phyloP scores from a whole-genome alignment of 129 eudicot genomes.

The Artemisia annua region DNA sequence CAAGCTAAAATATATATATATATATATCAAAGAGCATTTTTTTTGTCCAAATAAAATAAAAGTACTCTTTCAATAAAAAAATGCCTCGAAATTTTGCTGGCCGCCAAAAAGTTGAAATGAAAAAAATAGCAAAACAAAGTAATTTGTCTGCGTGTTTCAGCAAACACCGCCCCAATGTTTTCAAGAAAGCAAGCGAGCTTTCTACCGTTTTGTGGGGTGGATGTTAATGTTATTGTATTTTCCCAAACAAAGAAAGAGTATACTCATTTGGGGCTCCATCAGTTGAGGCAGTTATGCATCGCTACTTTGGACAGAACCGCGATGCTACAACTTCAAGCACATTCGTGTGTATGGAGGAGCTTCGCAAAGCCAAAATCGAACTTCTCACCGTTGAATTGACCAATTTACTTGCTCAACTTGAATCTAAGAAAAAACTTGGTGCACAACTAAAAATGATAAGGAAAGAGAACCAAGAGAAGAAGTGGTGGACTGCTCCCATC shows the following conservation, averaged over 20 bases:
- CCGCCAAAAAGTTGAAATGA: constrained; percentile 1
- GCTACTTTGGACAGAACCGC: constrained; percentile 16
- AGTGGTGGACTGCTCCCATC: constrained; percentile 64
- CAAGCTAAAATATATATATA: no score
- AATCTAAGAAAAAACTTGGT: constrained; percentile 38
- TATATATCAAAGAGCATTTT: no score
- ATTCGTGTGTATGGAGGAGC: constrained; percentile 1
- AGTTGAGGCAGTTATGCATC: constrained; percentile 20
- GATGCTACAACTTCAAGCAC: background rate
- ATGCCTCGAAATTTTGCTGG: background rate
- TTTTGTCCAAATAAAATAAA: background rate
- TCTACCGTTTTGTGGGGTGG: constrained; percentile 17
- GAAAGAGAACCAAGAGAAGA: constrained; percentile 28
- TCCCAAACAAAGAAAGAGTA: constrained; percentile 44
- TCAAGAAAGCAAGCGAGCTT: constrained; percentile 4
- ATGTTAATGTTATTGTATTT: constrained; percentile 35
- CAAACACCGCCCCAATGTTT: background rate
- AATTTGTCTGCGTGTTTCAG: background rate
- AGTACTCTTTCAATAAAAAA: no score
- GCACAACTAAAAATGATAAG: constrained; percentile 37
- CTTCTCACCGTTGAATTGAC: constrained; percentile 48
- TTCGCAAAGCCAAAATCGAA: constrained; percentile 11
- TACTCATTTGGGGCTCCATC: constrained; percentile 54
- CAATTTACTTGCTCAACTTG: constrained; percentile 28
- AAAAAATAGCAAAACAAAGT: background rate